Conservation (phyloP, 1,139 yeast genomes). For the Scheffersomyces segobiensis region DNA sequence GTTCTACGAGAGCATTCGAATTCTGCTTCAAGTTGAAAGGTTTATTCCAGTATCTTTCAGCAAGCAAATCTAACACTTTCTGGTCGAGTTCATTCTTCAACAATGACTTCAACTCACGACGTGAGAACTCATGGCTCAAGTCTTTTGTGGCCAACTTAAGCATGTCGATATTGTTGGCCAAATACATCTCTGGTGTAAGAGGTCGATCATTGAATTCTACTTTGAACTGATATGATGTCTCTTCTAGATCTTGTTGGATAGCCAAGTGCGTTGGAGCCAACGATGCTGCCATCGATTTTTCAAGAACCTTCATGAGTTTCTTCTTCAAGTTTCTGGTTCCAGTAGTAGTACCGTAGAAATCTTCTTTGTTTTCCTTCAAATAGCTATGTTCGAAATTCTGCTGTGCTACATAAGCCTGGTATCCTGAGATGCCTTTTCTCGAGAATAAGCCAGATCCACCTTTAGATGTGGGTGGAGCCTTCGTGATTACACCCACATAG, state of each 20-base stretch:
- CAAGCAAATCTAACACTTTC: conserved; percentile 78
- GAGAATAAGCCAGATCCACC: conserved; percentile 28
- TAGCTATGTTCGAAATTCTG: conserved; percentile 63
- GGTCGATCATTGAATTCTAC: conserved; percentile 96
- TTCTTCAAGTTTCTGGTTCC: conserved; percentile 77
- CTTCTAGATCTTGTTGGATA: conserved; percentile 90
- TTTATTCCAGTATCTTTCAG: conserved; percentile 90
- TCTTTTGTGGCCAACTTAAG: conserved; percentile 87
- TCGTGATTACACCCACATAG: conserved; percentile 94
- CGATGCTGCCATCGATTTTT: conserved; percentile 86
- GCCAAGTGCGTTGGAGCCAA: conserved; percentile 84
- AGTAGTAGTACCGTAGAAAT: conserved; percentile 64
- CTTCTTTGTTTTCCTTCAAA: conserved; percentile 61
- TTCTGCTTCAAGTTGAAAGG: conserved; percentile 35
- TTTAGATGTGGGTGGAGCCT: conserved; percentile 52
- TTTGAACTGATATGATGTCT: conserved; percentile 87
- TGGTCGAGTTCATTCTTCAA: conserved; percentile 87
- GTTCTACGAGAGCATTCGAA: conserved; percentile 32
- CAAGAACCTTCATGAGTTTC: conserved; percentile 83
- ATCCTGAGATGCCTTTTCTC: conserved; percentile 36
- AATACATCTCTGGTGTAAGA: conserved; percentile 88
- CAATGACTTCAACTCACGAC: conserved; percentile 77
- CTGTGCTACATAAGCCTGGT: conserved; percentile 58
- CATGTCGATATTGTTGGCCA: conserved; percentile 88
- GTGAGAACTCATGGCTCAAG: conserved; percentile 76